phyloP scores from a whole-genome alignment of 2,329 filamentous ascomycete species.

The Colletotrichum euphorbiae region DNA sequence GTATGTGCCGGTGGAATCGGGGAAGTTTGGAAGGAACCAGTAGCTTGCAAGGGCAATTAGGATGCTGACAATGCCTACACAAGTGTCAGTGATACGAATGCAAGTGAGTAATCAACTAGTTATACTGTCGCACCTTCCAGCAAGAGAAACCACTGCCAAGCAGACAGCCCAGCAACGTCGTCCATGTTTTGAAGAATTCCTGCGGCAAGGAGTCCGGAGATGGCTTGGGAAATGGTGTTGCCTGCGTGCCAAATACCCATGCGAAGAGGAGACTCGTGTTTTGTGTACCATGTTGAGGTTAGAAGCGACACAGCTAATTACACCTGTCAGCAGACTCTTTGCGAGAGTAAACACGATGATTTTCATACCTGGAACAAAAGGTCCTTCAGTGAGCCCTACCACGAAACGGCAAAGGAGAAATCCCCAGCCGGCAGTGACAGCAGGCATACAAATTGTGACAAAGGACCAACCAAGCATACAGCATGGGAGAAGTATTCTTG shows the following conservation, averaged over 20 bases:
- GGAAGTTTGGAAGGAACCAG: conserved; percentile 53
- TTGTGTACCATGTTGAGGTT: conserved; percentile 60
- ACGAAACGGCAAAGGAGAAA: conserved; percentile 50
- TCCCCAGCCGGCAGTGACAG: conserved; percentile 46
- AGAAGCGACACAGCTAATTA: conserved; percentile 55
- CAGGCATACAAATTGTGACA: conserved; percentile 58
- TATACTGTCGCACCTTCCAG: conserved; percentile 45
- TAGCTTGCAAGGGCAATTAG: conserved; percentile 47
- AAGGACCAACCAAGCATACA: conserved; percentile 57
- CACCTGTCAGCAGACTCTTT: no score
- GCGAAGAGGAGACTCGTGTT: conserved; percentile 54
- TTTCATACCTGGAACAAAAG: conserved; percentile 54
- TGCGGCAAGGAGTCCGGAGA: conserved; percentile 57
- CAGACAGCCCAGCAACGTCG: conserved; percentile 46
- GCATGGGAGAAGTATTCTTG: conserved; percentile 49
- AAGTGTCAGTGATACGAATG: conserved; percentile 1
- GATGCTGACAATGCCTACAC: conserved; percentile 47
- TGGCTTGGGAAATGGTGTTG: conserved; percentile 57
- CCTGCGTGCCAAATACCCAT: conserved; percentile 60
- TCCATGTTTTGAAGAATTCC: conserved; percentile 59
- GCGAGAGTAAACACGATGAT: no score
- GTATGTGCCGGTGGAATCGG: conserved; percentile 47
- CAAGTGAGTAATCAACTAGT: not conserved
- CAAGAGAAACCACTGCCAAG: conserved; percentile 58
- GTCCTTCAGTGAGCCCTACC: conserved; percentile 48